phyloP scores from a whole-genome alignment of 2,329 filamentous ascomycete genomes.

The Aspergillus sp. region DNA sequence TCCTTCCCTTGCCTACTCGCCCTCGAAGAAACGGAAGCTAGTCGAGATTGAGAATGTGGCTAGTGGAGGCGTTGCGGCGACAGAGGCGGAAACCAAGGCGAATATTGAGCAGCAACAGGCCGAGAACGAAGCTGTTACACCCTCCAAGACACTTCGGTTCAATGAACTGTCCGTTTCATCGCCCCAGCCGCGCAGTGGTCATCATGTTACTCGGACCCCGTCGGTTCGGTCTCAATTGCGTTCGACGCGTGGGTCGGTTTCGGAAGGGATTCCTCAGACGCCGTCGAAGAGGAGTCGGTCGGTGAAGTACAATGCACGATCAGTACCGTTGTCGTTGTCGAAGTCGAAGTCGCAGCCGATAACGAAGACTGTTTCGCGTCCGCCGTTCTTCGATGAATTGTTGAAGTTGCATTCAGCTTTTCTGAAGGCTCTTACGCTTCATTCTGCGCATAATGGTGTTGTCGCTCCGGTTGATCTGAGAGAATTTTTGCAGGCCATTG shows the following conservation, averaged over 20 bases:
- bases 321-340: constrained; percentile 34
- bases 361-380: constrained; percentile 6
- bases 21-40: constrained; percentile 36
- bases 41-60: constrained; percentile 25
- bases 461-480: constrained; percentile 58
- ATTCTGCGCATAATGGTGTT: constrained; percentile 62
- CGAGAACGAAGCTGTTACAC: constrained; percentile 15
- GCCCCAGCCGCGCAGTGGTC: constrained; percentile 19
- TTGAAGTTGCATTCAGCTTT: constrained; percentile 60
- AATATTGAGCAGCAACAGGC: constrained; percentile 3
- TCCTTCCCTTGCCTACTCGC: constrained; percentile 21
- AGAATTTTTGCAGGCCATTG: constrained; percentile 55
- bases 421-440: constrained; percentile 60
- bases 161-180: constrained; percentile 26
- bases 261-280: background rate
- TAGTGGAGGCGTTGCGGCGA: background rate
- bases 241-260: background rate
- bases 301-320: background rate
- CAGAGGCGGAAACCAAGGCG: background rate
- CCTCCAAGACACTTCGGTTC: constrained; percentile 29
- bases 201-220: constrained; percentile 13
- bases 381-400: constrained; percentile 43
- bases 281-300: background rate
- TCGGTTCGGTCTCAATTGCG: background rate
- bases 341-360: constrained; percentile 4